These are phyloP conservation scores for Talaromyces sp. DNA, from an alignment of 2,329 filamentous ascomycete genomes.

Conservation along the genomic window DNA sequence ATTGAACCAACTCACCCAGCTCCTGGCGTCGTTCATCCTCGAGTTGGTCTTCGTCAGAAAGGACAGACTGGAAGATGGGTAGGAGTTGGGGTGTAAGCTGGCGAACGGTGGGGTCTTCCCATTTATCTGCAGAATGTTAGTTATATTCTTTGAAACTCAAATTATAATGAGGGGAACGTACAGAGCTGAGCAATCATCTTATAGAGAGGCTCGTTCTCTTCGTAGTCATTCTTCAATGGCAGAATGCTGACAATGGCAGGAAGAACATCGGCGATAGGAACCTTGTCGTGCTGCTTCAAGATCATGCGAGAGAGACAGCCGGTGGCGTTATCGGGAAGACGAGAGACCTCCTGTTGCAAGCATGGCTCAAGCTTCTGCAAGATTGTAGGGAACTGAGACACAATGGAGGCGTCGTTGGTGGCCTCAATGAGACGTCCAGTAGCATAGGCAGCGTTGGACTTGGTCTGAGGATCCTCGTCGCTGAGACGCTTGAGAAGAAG, in stretches of 20 bases:
- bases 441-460: slow-evolving; percentile 92
- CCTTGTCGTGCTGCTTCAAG: slow-evolving; percentile 74
- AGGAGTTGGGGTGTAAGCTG: slow-evolving; percentile 42
- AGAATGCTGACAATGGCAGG: slow-evolving; percentile 73
- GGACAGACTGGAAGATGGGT: slow-evolving; percentile 44
- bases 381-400: slow-evolving; percentile 70
- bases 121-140: slow-evolving; percentile 30
- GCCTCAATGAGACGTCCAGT: slow-evolving; percentile 78
- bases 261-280: slow-evolving; percentile 76
- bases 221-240: slow-evolving; percentile 86
- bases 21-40: slow-evolving; percentile 44
- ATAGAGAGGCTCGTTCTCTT: slow-evolving; percentile 94
- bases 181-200: slow-evolving; percentile 84
- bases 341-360: slow-evolving; percentile 69
- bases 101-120: slow-evolving; percentile 41
- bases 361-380: slow-evolving; percentile 82
- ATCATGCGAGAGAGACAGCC: slow-evolving; percentile 93
- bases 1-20: slow-evolving; percentile 44
- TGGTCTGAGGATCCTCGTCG: slow-evolving; percentile 85
- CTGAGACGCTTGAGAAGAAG: slow-evolving; percentile 78
- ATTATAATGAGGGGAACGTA: slow-evolving; percentile 41
- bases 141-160: not conserved
- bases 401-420: slow-evolving; percentile 67
- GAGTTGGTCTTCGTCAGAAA: slow-evolving; percentile 42
- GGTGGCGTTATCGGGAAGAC: slow-evolving; percentile 86